phyloP scores from a whole-genome alignment of 2,329 filamentous ascomycete species.

The Chrysoporthe austroafricana region DNA sequence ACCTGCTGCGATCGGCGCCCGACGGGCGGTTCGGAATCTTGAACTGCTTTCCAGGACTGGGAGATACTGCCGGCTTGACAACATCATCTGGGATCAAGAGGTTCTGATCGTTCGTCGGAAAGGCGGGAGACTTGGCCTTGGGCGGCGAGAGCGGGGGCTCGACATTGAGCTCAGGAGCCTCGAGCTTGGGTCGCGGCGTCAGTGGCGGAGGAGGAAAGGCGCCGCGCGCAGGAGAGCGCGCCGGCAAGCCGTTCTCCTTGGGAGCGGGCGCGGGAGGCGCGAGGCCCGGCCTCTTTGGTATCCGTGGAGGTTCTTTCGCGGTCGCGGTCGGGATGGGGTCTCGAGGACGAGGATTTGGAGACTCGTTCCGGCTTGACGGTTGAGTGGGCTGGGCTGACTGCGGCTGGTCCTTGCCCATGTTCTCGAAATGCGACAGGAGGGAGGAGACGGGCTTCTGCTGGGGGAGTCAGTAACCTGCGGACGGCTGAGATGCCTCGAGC shows the following conservation, averaged over 20 bases:
- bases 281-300: constrained; percentile 40
- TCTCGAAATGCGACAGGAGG: constrained; percentile 80
- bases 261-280: constrained; percentile 27
- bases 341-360: constrained; percentile 44
- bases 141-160: constrained; percentile 73
- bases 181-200: constrained; percentile 48
- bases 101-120: constrained; percentile 46
- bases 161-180: constrained; percentile 66
- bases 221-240: constrained; percentile 31
- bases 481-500: constrained; percentile 27
- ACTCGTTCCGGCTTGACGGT: constrained; percentile 39
- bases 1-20: constrained; percentile 38
- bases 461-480: constrained; percentile 33
- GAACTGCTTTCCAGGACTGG: constrained; percentile 51
- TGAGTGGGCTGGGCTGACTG: constrained; percentile 39
- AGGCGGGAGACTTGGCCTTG: constrained; percentile 46
- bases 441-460: constrained; percentile 79
- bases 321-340: constrained; percentile 42
- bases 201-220: constrained; percentile 50
- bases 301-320: constrained; percentile 39
- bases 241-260: constrained; percentile 31
- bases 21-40: constrained; percentile 58
- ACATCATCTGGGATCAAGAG: constrained; percentile 54
- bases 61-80: constrained; percentile 43
- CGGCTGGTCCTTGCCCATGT: constrained; percentile 58